phyloP scores from a whole-genome alignment of 805 yeast genomes.

The Saccharomycopsis capsularis region DNA sequence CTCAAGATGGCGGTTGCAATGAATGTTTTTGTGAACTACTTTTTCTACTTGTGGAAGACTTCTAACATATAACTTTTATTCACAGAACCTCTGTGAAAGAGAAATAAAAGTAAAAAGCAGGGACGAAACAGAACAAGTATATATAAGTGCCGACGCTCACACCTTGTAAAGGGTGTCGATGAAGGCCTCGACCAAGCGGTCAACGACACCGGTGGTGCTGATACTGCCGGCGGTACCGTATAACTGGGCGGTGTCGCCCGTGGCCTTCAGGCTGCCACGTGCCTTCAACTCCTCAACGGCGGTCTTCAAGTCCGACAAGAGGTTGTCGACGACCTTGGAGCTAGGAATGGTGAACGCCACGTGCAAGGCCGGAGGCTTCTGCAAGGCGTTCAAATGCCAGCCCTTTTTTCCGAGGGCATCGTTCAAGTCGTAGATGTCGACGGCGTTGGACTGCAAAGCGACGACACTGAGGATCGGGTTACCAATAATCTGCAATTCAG shows the following conservation, averaged over 20 bases:
- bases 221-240: constrained; percentile 96
- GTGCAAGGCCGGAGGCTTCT: constrained; percentile 86
- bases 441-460: constrained; percentile 55
- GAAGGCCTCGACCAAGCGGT: constrained; percentile 68
- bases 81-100: no score
- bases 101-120: no score
- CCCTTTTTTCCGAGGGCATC: constrained; percentile 62
- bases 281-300: constrained; percentile 37
- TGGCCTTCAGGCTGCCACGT: constrained; percentile 23
- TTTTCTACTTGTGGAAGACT: no score
- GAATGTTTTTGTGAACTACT: no score
- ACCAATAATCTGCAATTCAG: constrained; percentile 67
- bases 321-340: constrained; percentile 49
- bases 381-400: constrained; percentile 87
- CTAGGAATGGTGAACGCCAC: constrained; percentile 79
- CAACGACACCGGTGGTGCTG: constrained; percentile 77
- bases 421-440: constrained; percentile 73
- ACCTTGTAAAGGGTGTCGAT: constrained; percentile 69
- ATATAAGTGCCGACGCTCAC: no score
- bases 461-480: constrained; percentile 82
- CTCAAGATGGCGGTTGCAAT: no score
- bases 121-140: no score
- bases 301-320: constrained; percentile 45
- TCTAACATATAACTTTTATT: no score
- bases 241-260: constrained; percentile 74